Evolutionary conservation across 352 stramenopile genomes (phyloP), one percentile per base, ranked within the genome.

Genomic region (Blastocystis sp.): DNA sequence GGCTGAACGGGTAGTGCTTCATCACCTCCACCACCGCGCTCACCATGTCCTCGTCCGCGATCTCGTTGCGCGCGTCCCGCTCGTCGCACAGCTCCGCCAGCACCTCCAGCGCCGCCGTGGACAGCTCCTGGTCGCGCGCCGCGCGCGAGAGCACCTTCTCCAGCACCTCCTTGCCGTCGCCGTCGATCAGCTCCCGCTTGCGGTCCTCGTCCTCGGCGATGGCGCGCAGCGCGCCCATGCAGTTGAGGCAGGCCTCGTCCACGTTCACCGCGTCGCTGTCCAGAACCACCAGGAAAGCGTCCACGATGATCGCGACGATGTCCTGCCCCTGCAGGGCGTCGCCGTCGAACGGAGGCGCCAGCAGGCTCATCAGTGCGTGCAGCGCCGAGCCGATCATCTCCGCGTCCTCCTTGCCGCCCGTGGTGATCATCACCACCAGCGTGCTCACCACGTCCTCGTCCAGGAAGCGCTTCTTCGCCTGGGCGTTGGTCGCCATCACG

Each of bases 241-340:
- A 67, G n/a, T 38, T 45, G 53, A 69, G 65, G 43, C 74, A 84
- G 14, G 56, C 74, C 74, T 84, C 74, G 64, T 74, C 40, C n/a
- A 74, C 34, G 43, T 23, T 41, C 23, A 48, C 69, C 41, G 56
- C 69, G 38, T 17, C 40, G 23, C 38, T 69, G 28, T 76, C 66
- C 53, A 84, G 74, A 67, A 84, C 56, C 11, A 56, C 38, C 52
- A 70, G 21, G n/a, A 84, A 69, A 23, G 74, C 74, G 41, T 69
- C 66, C 56, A 69, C 74, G 1, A 84, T 28, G 28, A 84, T 70
- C 74, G 52, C 2, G 9, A 45, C 74, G 9, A 84, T 45, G 41
- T 84, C 60, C 40, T 28, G 21, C 41, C 52, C 74, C 56, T 69
- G 4, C 74, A 69, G 23, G 28, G 7, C 48, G 19, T 84, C 40